A percentile compares a stretch with the other conserved stretches of the same genome.
These are phyloP conservation scores for Russula abietina DNA, from an alignment of 768 basidiomycete genomes.

Conservation along the genomic window DNA sequence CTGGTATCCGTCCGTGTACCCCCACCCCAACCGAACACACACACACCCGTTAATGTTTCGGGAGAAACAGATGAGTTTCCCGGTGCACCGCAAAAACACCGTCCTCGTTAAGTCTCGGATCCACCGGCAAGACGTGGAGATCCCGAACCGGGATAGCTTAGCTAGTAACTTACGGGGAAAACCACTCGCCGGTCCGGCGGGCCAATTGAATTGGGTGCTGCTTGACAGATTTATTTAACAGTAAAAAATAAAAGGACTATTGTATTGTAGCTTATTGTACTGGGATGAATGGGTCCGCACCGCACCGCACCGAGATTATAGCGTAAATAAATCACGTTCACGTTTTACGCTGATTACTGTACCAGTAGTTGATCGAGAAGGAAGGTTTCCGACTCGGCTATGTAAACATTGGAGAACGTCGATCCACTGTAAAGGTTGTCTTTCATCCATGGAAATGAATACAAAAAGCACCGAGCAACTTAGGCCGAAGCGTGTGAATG, in stretches of 20 bases:
- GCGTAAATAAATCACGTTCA: neutral
- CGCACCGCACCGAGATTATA: too few relatives aligned
- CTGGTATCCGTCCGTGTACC: too few relatives aligned
- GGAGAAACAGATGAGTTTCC: neutral
- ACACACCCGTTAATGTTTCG: too few relatives aligned
- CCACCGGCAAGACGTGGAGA: neutral
- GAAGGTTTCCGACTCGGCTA: neutral
- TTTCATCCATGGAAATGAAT: neutral
- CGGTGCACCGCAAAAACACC: neutral
- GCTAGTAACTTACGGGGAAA: too few relatives aligned
- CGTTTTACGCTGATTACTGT: neutral
- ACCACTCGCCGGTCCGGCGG: neutral
- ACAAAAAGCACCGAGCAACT: neutral
- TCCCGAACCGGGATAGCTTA: neutral
- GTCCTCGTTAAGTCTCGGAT: neutral
- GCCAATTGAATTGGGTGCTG: neutral
- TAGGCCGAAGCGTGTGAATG: neutral
- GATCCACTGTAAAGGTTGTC: neutral
- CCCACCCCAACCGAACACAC: too few relatives aligned
- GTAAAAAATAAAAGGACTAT: too few relatives aligned
- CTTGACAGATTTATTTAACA: neutral
- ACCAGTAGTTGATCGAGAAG: neutral
- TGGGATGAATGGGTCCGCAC: too few relatives aligned
- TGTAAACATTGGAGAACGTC: neutral
- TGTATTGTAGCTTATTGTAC: too few relatives aligned